Base-by-base conservation (phyloP, 768 basidiomycete species). In the Tubosaeta sp. region DNA sequence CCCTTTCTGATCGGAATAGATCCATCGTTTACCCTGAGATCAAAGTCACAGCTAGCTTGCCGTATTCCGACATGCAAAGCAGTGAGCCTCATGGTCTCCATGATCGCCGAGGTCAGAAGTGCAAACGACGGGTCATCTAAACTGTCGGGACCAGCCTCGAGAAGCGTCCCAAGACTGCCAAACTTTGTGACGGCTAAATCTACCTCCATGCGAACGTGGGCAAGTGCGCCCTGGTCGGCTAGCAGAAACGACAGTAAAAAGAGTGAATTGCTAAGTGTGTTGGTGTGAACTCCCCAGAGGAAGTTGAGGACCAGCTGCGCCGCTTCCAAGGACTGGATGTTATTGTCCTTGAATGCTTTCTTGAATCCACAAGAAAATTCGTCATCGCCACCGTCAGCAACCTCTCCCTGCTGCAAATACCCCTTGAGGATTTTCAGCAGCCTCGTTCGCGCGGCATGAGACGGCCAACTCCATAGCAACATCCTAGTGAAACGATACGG, bases 131-230 rank as follows among this genome's bases (percentile, higher is more conserved):
- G 46, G 31, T 59, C 47, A 10, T 62, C 62, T 46, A 65, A 9
- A n/a, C 38, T 22, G 6, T 51, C 48, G 0, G 59, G 59, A 34
- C 24, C 53, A 2, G 49, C 54, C 6, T 42, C 49, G 0, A 64
- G 46, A 2, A 65, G 42, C 12, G 21, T 21, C 18, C 56, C 57
- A 38, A 65, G 40, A 39, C 29, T 35, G 2, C 59, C 49, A 1
- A 45, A 59, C 9, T 30, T 55, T 25, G 51, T 21, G 6, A 65
- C 45, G 1, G 55, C 59, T 8, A 14, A 22, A 34, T 81, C 79
- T 12, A 82, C 64, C 51, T 82, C 77, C 4, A 66, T 63, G 2
- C 75, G 74, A 6, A 80, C 69, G 45, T 71, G 74, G 25, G 70
- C 67, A 63, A 80, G 66, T 1, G 67, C 72, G n/a, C 65, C 60